Evolutionary conservation across 768 basidiomycete genomes (phyloP).

Genomic region (Mycena chlorophos): DNA sequence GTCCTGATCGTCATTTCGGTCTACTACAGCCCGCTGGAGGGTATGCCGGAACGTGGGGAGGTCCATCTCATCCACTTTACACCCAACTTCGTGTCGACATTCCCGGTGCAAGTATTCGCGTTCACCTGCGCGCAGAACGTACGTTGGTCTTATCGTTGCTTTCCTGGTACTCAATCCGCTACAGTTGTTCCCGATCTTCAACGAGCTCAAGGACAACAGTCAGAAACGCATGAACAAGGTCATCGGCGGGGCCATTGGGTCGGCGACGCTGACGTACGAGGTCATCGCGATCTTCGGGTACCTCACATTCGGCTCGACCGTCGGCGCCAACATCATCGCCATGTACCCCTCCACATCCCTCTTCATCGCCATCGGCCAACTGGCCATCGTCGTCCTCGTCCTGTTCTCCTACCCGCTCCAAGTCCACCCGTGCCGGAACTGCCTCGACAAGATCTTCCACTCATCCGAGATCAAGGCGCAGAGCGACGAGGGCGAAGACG

Average conservation of each 20-base stretch:
- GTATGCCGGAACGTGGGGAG: constrained; percentile 63
- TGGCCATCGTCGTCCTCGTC: constrained; percentile 90
- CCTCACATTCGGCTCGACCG: constrained; percentile 88
- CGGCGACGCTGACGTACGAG: constrained; percentile 82
- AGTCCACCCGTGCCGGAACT: constrained; percentile 90
- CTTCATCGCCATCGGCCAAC: constrained; percentile 89
- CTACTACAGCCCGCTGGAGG: constrained; percentile 74
- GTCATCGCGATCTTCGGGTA: constrained; percentile 88
- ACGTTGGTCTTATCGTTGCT: not conserved
- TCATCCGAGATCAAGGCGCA: not conserved
- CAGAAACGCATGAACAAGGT: constrained; percentile 86
- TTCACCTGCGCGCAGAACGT: constrained; percentile 89
- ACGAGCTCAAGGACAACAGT: constrained; percentile 81
- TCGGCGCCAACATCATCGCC: constrained; percentile 90
- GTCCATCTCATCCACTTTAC: constrained; percentile 73
- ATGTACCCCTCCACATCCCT: constrained; percentile 91
- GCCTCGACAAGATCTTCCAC: constrained; percentile 86
- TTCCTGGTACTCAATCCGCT: not conserved
- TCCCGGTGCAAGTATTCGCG: constrained; percentile 93
- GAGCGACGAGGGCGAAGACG: constrained; percentile 46
- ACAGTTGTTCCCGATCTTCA: constrained; percentile 83
- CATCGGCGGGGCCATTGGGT: constrained; percentile 83
- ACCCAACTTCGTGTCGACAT: constrained; percentile 75
- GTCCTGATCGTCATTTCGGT: constrained; percentile 77
- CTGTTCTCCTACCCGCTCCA: constrained; percentile 94